phyloP scores from a whole-genome alignment of 202 grass and related monocot genomes.

The Eragrostis tef region DNA sequence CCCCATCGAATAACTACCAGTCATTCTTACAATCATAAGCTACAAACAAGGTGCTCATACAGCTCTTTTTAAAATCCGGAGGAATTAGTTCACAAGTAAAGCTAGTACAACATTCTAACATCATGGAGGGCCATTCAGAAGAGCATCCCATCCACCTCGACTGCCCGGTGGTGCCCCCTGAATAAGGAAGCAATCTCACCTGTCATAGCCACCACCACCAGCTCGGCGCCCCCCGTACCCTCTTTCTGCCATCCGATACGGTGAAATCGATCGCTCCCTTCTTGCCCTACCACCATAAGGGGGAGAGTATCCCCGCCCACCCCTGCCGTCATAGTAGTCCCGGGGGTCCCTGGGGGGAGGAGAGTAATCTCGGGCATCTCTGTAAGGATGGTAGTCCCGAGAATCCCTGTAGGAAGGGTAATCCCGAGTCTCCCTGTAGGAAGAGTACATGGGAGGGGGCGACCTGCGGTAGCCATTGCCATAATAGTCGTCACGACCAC shows the following conservation, averaged over 20 bases:
- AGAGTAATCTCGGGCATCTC: constrained; percentile 60
- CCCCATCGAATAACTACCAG: constrained; percentile 6
- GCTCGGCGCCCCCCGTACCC: constrained; percentile 46
- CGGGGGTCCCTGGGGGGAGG: constrained; percentile 47
- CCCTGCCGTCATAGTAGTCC: constrained; percentile 44
- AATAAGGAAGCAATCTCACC: constrained; percentile 42
- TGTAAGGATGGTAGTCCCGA: constrained; percentile 58
- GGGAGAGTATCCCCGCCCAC: constrained; percentile 61
- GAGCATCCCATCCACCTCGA: constrained; percentile 20
- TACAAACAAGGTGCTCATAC: constrained; percentile 39
- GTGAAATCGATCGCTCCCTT: constrained; percentile 65
- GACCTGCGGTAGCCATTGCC: constrained; percentile 60
- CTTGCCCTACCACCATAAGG: constrained; percentile 50
- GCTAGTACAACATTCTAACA: constrained; percentile 37
- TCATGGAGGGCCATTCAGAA: not conserved
- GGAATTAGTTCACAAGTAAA: not conserved
- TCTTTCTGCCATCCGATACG: constrained; percentile 56
- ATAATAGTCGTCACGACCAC: constrained; percentile 58
- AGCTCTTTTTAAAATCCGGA: not conserved
- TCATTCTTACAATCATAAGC: constrained; percentile 35
- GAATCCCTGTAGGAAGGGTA: constrained; percentile 53
- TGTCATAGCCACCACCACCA: constrained; percentile 45
- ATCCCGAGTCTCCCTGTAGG: constrained; percentile 57
- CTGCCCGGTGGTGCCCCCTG: too few relatives aligned
- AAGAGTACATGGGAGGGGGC: constrained; percentile 58